These are phyloP conservation scores for Pecoramyces ruminantium DNA, from an alignment of 192 early-diverging fungal species.

Conservation along the genomic window DNA sequence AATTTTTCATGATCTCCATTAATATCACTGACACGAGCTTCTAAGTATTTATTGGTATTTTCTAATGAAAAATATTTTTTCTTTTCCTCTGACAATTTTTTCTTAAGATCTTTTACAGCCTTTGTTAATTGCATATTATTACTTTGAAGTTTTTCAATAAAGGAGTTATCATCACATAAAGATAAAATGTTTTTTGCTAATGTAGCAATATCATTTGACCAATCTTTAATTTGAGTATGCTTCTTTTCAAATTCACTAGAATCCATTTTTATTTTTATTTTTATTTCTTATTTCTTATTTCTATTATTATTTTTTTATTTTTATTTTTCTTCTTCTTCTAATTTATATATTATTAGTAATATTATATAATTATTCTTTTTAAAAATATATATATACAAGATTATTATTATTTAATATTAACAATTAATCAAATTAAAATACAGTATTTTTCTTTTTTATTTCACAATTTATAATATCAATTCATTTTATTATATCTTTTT, in stretches of 20 bases:
- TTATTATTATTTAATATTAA: too few relatives aligned
- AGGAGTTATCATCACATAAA: background rate
- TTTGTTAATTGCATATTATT: background rate
- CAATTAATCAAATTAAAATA: too few relatives aligned
- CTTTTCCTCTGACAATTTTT: background rate
- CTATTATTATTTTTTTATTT: background rate
- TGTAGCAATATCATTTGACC: background rate
- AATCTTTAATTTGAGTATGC: background rate
- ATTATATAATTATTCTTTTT: too few relatives aligned
- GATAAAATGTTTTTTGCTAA: background rate
- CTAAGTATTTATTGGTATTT: background rate
- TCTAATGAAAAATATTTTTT: background rate
- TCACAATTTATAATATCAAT: too few relatives aligned
- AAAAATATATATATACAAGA: too few relatives aligned
- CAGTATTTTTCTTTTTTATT: too few relatives aligned
- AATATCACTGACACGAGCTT: background rate
- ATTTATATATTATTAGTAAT: too few relatives aligned
- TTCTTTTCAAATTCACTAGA: background rate
- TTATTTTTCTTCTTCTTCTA: too few relatives aligned
- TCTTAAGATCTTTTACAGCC: background rate
- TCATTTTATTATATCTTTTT: too few relatives aligned
- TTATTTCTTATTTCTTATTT: background rate
- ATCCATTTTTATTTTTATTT: background rate
- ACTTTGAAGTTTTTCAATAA: background rate
- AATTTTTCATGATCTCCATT: background rate